Base-by-base conservation (phyloP, 2,329 filamentous ascomycete genomes). In the Mycogone perniciosa region DNA sequence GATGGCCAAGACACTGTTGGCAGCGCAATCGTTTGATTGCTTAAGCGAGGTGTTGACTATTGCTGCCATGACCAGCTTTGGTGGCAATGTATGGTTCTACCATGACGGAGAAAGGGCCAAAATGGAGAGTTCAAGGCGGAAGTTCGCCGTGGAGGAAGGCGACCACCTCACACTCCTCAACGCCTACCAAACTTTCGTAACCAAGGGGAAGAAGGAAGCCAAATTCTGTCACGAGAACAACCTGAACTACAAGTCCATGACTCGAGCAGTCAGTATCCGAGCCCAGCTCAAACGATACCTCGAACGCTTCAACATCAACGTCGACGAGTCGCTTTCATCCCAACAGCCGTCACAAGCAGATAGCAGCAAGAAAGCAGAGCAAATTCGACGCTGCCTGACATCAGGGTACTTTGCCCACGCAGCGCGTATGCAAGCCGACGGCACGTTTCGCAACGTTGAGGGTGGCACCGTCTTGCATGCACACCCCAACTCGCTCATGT, bases 91-190 rank as follows among this genome's bases (percentile, higher is more conserved):
- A 0, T 97, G 89, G 85, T 82, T 96, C 55, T 79, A 86, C 31
- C 84, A 89, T 58, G 85, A 91, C 27, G 86, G 82, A 35, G 85
- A 88, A 57, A 87, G 86, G 61, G 90, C 86, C 61, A 75, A 77
- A 46, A 81, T 86, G 64, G 89, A 96, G 63, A 83, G 78, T 20
- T 81, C 84, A 30, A 78, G 88, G 43, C 79, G 88, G 44, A 88
- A 86, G 61, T 97, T 97, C 62, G 89, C 92, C 0, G 91, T 85
- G 6, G 89, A 95, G 54, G 91, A 97, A 71, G 93, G 93, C 1
- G 93, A 99, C 60, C 92, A 97, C 61, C 71, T 97, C 27, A 96
- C 91, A 1, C 79, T 96, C 8, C 77, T 96, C 38, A 97, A 99
- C 61, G 87, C 91, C n/a, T 97, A 93, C 64, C 86, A 91, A 63